Conservation (phyloP, 2,329 filamentous ascomycete species). For the Arthrobotrys megalospora region DNA sequence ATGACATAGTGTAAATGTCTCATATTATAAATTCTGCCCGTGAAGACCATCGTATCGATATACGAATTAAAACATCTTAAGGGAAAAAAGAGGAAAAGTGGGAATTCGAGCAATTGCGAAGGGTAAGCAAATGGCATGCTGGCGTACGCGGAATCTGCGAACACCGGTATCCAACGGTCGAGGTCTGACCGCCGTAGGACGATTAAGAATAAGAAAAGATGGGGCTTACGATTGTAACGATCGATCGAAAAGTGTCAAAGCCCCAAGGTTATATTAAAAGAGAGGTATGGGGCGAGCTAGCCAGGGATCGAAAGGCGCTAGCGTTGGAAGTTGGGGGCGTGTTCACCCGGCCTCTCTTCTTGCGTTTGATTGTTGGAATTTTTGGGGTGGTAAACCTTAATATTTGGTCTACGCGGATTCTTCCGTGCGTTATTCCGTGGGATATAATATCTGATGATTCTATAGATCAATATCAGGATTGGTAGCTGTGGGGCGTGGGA, state of each 20-base stretch:
- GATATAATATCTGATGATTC: constrained; percentile 22
- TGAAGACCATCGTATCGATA: background rate
- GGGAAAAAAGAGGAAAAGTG: background rate
- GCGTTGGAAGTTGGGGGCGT: constrained; percentile 44
- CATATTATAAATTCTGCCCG: constrained; percentile 24
- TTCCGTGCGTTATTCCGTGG: constrained; percentile 10
- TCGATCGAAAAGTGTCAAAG: constrained; percentile 49
- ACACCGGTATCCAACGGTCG: background rate
- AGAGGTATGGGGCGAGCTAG: constrained; percentile 32
- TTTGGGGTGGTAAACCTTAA: background rate
- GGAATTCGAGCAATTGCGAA: constrained; percentile 5
- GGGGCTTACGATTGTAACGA: constrained; percentile 21
- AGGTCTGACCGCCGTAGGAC: constrained; percentile 34
- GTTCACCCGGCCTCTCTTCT: constrained; percentile 14
- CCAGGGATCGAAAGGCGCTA: constrained; percentile 50
- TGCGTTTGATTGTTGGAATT: constrained; percentile 33
- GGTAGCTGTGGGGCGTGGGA: constrained; percentile 24
- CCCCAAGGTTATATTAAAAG: constrained; percentile 22
- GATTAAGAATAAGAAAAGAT: constrained; percentile 16
- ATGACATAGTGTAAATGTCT: constrained; percentile 27
- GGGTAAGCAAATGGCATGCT: background rate
- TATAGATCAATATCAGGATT: constrained; percentile 22
- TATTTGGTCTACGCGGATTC: constrained; percentile 9
- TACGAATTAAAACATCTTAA: constrained; percentile 1
- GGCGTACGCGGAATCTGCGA: constrained; percentile 22